Conservation (phyloP, 768 basidiomycete species). For the Lactarius evosmus region DNA sequence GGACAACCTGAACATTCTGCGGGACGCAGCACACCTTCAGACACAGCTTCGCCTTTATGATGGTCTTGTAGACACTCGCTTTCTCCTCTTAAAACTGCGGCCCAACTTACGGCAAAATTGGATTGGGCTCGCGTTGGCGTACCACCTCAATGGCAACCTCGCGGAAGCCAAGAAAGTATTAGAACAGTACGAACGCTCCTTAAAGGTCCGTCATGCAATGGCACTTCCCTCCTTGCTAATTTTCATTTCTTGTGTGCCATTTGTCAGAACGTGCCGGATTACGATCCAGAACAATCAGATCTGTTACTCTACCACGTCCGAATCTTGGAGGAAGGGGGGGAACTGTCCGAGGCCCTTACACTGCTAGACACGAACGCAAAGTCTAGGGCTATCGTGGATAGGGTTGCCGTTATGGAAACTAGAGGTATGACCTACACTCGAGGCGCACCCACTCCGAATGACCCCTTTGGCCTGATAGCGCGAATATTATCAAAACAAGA, state of each 20-base stretch:
- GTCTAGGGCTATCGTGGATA: slow-evolving; percentile 65
- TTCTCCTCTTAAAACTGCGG: slow-evolving; percentile 72
- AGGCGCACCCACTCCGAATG: neutral
- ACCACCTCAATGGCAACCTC: slow-evolving; percentile 76
- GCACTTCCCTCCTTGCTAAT: neutral
- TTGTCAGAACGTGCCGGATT: slow-evolving; percentile 64
- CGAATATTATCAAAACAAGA: slow-evolving; percentile 69
- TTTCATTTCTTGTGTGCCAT: slow-evolving; percentile 20
- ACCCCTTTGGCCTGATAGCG: slow-evolving; percentile 43
- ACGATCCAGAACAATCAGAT: slow-evolving; percentile 84
- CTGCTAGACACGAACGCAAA: slow-evolving; percentile 65
- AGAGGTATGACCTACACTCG: slow-evolving; percentile 46
- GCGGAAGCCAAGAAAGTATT: slow-evolving; percentile 67
- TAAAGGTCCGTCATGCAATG: slow-evolving; percentile 57
- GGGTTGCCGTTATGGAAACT: slow-evolving; percentile 60
- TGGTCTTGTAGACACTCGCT: slow-evolving; percentile 74
- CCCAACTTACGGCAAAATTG: slow-evolving; percentile 86
- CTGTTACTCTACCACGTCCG: slow-evolving; percentile 72
- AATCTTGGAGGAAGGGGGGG: slow-evolving; percentile 69
- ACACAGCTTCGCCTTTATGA: slow-evolving; percentile 83
- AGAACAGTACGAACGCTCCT: slow-evolving; percentile 62
- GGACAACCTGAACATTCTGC: slow-evolving; percentile 93
- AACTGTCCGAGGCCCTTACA: slow-evolving; percentile 55
- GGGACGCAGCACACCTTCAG: slow-evolving; percentile 86
- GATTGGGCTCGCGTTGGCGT: slow-evolving; percentile 85